These are phyloP conservation scores for Lichtheimia ramosa DNA, from an alignment of 371 early-diverging fungal genomes.

Conservation along the genomic window DNA sequence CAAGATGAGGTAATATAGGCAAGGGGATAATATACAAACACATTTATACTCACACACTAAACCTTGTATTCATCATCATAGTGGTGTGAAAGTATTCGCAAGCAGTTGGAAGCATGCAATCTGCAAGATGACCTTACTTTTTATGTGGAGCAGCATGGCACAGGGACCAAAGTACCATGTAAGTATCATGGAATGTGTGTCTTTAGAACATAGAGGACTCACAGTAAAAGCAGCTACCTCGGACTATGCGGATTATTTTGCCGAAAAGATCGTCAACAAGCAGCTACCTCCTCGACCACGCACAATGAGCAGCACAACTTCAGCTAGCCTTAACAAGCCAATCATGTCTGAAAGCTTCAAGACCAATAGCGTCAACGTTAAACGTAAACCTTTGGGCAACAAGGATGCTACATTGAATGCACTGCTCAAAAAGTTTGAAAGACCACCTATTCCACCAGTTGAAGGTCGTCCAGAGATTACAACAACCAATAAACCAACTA, in stretches of 20 bases:
- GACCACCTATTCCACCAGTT: constrained; percentile 1
- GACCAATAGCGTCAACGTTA: constrained; percentile 23
- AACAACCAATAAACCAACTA: constrained; percentile 7
- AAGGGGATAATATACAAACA: background rate
- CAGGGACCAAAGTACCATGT: constrained; percentile 33
- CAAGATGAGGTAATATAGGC: constrained; percentile 35
- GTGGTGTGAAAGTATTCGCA: constrained; percentile 41
- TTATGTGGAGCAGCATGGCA: constrained; percentile 25
- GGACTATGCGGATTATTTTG: constrained; percentile 31
- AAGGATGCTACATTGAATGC: constrained; percentile 9
- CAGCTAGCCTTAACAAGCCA: constrained; percentile 2
- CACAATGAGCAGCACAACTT: constrained; percentile 1
- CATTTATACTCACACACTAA: too few species aligned
- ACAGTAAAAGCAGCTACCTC: constrained; percentile 37
- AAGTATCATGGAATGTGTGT: constrained; percentile 4
- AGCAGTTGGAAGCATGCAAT: constrained; percentile 30
- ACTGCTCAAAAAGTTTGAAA: constrained; percentile 10
- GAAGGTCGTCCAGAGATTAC: background rate
- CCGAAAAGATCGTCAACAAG: constrained; percentile 17
- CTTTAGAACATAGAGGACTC: too few species aligned
- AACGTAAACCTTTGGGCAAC: constrained; percentile 32
- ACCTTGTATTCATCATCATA: constrained; percentile 3
- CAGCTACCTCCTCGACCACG: constrained; percentile 12
- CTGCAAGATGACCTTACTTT: constrained; percentile 28
- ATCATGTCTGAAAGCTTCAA: constrained; percentile 12